phyloP scores from a whole-genome alignment of 1,284 basidiomycete species.

The Leccinum solheimii region DNA sequence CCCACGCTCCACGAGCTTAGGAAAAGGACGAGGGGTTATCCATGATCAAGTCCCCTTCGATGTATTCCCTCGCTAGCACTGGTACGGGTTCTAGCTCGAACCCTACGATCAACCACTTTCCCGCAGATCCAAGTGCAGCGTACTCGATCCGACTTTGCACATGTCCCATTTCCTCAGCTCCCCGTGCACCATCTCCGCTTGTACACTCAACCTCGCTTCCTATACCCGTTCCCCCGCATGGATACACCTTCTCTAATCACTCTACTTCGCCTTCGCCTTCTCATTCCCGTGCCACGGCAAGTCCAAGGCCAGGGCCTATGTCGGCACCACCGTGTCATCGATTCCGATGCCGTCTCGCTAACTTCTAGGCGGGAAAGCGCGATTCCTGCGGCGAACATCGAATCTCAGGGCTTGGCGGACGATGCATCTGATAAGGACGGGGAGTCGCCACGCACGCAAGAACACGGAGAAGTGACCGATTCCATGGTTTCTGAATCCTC shows the following conservation, averaged over 20 bases:
- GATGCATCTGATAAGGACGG: neutral
- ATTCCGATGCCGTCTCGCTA: constrained; percentile 25
- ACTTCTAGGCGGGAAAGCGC: constrained; percentile 18
- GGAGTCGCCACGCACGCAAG: constrained; percentile 12
- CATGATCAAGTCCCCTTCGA: constrained; percentile 15
- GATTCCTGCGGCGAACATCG: constrained; percentile 9
- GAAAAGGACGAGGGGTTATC: constrained; percentile 8
- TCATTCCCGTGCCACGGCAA: too few species aligned
- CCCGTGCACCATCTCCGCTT: constrained; percentile 26
- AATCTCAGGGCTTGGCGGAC: neutral
- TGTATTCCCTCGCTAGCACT: constrained; percentile 10
- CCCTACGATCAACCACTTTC: constrained; percentile 17
- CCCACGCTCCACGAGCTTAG: constrained; percentile 29
- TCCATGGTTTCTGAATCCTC: constrained; percentile 20
- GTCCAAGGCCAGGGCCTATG: too few species aligned
- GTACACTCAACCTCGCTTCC: constrained; percentile 28
- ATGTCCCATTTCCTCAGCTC: constrained; percentile 9
- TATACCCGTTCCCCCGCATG: constrained; percentile 17
- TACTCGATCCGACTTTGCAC: constrained; percentile 22
- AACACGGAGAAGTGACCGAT: constrained; percentile 15
- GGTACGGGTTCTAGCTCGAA: neutral
- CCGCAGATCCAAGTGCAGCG: constrained; percentile 31
- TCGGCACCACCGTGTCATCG: too few species aligned
- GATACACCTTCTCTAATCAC: too few species aligned
- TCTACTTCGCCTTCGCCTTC: too few species aligned